phyloP scores from a whole-genome alignment of 768 basidiomycete species.

The Tulasnella sp. region DNA sequence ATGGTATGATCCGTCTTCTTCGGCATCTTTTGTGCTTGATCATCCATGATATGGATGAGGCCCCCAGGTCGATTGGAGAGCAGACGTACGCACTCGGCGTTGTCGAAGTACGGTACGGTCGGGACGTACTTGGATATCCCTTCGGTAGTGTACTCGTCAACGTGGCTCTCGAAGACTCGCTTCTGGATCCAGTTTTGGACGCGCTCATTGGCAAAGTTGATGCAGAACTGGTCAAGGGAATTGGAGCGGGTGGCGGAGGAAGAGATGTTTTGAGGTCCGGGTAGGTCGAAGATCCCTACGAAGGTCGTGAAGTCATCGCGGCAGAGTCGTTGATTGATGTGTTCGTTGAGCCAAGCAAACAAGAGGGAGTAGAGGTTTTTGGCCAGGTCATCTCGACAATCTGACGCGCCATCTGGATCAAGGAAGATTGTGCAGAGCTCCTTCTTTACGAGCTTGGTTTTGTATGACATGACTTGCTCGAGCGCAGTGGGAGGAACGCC shows the following conservation, averaged over 20 bases:
- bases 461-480: slow-evolving; percentile 77
- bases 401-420: slow-evolving; percentile 85
- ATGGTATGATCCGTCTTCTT: slow-evolving; percentile 92
- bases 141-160: slow-evolving; percentile 74
- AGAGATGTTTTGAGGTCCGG: slow-evolving; percentile 78
- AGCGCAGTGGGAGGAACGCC: slow-evolving; percentile 65
- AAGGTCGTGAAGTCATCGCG: slow-evolving; percentile 87
- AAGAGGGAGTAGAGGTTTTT: slow-evolving; percentile 88
- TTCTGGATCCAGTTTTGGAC: slow-evolving; percentile 75
- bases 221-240: slow-evolving; percentile 90
- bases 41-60: slow-evolving; percentile 94
- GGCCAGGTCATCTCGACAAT: slow-evolving; percentile 89
- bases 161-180: slow-evolving; percentile 67
- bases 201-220: slow-evolving; percentile 94
- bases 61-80: slow-evolving; percentile 83
- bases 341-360: slow-evolving; percentile 93
- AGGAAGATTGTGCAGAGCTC: slow-evolving; percentile 96
- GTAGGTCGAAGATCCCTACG: slow-evolving; percentile 88
- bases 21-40: slow-evolving; percentile 73
- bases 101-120: slow-evolving; percentile 74
- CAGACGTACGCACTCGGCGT: slow-evolving; percentile 78
- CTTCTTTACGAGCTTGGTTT: slow-evolving; percentile 85
- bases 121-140: slow-evolving; percentile 64
- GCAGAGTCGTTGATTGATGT: slow-evolving; percentile 91
- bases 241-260: slow-evolving; percentile 61